Evolutionary conservation across 441 rosid genomes (phyloP), one percentile per base, ranked within the genome.

Genomic region (Codiaeum variegatum): DNA sequence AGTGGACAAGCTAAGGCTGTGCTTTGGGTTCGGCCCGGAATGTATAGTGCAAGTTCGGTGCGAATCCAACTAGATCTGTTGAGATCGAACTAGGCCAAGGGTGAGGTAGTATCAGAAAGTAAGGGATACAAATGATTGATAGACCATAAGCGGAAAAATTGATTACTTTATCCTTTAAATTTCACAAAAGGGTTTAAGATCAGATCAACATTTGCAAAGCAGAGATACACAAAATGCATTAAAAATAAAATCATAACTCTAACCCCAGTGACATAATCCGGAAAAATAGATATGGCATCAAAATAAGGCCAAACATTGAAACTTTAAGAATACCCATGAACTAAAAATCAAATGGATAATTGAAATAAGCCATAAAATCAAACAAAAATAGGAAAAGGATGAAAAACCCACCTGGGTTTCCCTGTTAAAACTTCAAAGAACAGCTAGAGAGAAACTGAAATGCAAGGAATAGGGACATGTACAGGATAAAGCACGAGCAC

Each of bases 321-420:
- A 54, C 52, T 77, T 60, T 36, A 69, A 66, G 29, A 51, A 47
- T 13, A 75, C 21, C 31, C 62, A 62, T 47, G 28, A 40, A 52
- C 49, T n/a, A 29, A 54, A 23, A 63, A 66, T 23, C 67, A 52
- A 77, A 46, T 60, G 46, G 66, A 76, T 70, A 66, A 72, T 21
- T 66, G 11, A 75, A 13, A 70, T 8, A 47, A 71, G n/a, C 55
- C 16, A 42, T 18, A 13, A 34, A 72, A 65, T 5, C 4, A 54
- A 24, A 52, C 3, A 26, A 55, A 55, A 71, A 70, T 63, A 62
- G 19, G 11, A 55, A 6, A 18, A 66, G 15, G 32, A 31, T 1
- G 61, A 69, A 65, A 60, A 70, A 73, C 81, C 71, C 83, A 85
- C 86, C 85, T 82, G 83, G 81, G 69, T 74, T 74, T 64, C 77